Evolutionary conservation across 345 rosid species (phyloP), one percentile per base, ranked within the genome.

Genomic region (Linum tenue): DNA sequence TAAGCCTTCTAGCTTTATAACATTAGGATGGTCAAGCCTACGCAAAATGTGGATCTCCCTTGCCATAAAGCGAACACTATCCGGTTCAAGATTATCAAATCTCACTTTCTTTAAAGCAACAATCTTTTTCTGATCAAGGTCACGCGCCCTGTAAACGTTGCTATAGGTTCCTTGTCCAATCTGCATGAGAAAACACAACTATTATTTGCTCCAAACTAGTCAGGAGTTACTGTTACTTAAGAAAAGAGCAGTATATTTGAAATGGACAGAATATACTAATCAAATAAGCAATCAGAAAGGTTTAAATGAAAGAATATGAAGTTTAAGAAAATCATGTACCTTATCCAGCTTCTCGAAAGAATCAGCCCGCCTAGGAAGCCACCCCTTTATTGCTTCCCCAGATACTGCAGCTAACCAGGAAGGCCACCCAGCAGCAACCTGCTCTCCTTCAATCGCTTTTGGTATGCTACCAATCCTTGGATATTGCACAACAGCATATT

Each of bases 101-200:
- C 98, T 83, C 60, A 92, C 98, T 81, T 90, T 92, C 87, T 92
- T 92, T 77, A 92, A 77, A 64, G 98, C 98, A 73, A 92, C 98
- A 64, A 86, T 79, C 72, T 92, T 92, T 83, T 79, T 90, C 67
- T 88, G 91, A 78, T 90, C 97, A 22, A 94, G 85, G 70, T 94
- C 99, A 50, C 96, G 86, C 62, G 99, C 99, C 70, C 97, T 86
- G 64, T 94, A 94, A 39, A 94, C 99, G 40, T 90, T 94, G 74
- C 97, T 90, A 65, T 94, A 94, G 48, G 99, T 94, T 70, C 99
- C 99, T 76, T 94, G 99, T 67, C 99, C 99, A 81, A 94, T 94
- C 99, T 94, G 84, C 86, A 82, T 4, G 38, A 50, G 37, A 48
- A 37, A 62, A 68, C 0, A 67, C n/a, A 36, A 17, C 56, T 51